phyloP scores from a whole-genome alignment of 495 filamentous ascomycete genomes.

The Hypoxylon intermedium region DNA sequence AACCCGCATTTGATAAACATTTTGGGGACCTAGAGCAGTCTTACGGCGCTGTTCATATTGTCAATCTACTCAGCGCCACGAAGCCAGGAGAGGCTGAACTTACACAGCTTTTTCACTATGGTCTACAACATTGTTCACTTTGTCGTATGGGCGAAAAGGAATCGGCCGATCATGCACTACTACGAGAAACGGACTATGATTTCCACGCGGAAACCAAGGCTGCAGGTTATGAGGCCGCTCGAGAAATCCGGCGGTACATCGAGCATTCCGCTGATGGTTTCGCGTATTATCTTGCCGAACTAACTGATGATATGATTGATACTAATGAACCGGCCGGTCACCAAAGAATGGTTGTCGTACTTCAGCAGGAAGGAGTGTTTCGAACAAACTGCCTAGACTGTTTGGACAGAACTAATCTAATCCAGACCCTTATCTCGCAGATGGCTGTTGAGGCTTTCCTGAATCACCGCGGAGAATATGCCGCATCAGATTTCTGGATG shows the following conservation, averaged over 20 bases:
- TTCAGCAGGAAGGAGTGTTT: slow-evolving; percentile 94
- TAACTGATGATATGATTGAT: slow-evolving; percentile 58
- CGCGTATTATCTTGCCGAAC: slow-evolving; percentile 86
- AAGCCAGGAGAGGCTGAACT: slow-evolving; percentile 85
- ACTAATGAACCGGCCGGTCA: slow-evolving; percentile 38
- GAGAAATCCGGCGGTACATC: slow-evolving; percentile 75
- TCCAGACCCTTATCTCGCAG: slow-evolving; percentile 91
- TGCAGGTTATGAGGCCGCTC: slow-evolving; percentile 85
- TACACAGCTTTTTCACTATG: slow-evolving; percentile 75
- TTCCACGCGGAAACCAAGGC: slow-evolving; percentile 94
- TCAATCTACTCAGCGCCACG: slow-evolving; percentile 88
- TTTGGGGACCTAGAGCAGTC: slow-evolving; percentile 80
- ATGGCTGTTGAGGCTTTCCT: slow-evolving; percentile 88
- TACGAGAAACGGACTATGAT: slow-evolving; percentile 85
- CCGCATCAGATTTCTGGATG: slow-evolving; percentile 83
- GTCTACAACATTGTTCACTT: slow-evolving; percentile 73
- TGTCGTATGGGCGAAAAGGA: slow-evolving; percentile 55
- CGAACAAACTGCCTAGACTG: slow-evolving; percentile 97
- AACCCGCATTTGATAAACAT: slow-evolving; percentile 94
- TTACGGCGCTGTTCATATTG: slow-evolving; percentile 88
- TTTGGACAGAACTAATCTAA: slow-evolving; percentile 92
- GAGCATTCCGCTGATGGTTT: slow-evolving; percentile 81
- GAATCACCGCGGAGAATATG: slow-evolving; percentile 66
- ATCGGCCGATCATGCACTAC: slow-evolving; percentile 69
- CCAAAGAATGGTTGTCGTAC: slow-evolving; percentile 67